Evolutionary conservation across 2,329 filamentous ascomycete species (phyloP).

Genomic region (Lithohypha guttulata): DNA sequence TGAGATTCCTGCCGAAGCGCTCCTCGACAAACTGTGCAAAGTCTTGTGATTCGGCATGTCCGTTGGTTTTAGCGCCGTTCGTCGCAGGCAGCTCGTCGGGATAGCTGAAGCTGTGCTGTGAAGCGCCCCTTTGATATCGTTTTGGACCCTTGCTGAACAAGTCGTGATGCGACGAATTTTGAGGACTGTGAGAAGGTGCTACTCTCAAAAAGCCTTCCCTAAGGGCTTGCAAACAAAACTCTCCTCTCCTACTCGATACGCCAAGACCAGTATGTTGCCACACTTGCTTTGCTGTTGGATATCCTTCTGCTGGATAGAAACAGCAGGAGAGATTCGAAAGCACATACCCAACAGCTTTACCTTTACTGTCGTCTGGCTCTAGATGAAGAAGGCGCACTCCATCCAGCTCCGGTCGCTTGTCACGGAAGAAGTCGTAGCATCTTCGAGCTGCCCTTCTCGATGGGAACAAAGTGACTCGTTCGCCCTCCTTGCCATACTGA

Average conservation of each 20-base stretch:
- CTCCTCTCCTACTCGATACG: slow-evolving; percentile 77
- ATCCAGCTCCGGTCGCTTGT: slow-evolving; percentile 43
- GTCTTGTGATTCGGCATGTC: slow-evolving; percentile 42
- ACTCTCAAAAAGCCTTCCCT: slow-evolving; percentile 52
- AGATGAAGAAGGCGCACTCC: slow-evolving; percentile 52
- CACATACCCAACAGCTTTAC: slow-evolving; percentile 34
- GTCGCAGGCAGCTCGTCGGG: slow-evolving; percentile 13
- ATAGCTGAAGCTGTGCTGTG: slow-evolving; percentile 35
- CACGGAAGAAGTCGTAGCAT: slow-evolving; percentile 62
- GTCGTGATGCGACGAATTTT: slow-evolving; percentile 22
- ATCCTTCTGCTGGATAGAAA: slow-evolving; percentile 57
- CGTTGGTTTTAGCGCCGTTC: slow-evolving; percentile 15
- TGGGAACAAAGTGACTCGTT: slow-evolving; percentile 69
- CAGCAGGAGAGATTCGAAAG: slow-evolving; percentile 57
- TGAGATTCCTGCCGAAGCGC: slow-evolving; percentile 83
- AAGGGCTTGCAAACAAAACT: slow-evolving; percentile 73
- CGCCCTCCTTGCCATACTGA: slow-evolving; percentile 47
- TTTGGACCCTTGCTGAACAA: slow-evolving; percentile 57
- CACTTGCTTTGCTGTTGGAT: slow-evolving; percentile 73
- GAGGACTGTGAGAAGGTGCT: slow-evolving; percentile 20
- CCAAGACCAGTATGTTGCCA: slow-evolving; percentile 97
- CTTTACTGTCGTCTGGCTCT: slow-evolving; percentile 46
- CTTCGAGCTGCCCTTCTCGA: slow-evolving; percentile 57
- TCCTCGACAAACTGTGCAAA: slow-evolving; percentile 79
- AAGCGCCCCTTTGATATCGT: slow-evolving; percentile 61